Base-by-base conservation (phyloP, 768 basidiomycete genomes). In the Leucosporidium yakuticum region DNA sequence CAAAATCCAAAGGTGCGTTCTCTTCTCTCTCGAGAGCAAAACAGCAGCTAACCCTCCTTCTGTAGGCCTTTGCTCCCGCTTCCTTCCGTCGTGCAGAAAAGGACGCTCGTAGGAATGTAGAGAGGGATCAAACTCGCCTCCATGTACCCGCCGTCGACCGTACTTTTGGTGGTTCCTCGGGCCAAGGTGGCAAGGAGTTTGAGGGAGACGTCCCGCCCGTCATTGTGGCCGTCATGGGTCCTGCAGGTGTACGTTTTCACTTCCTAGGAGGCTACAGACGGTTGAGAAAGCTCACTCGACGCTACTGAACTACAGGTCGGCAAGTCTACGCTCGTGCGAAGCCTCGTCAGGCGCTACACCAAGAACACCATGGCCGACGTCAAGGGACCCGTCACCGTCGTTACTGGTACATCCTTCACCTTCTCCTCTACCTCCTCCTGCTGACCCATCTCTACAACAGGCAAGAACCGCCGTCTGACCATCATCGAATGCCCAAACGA, bases 401-500 rank as follows among this genome's bases (percentile, higher is more conserved):
- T 98, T 55, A 87, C 87, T 60, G 94, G 78, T 79, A 56, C 70
- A 2, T 9, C 17, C 6, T 44, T 2, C 17, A 17, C 5, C 4
- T 9, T 17, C 19, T 1, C 17, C 4, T 1, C 8, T 59, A 23
- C 20, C 20, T 1, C 27, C 6, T 23, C 1, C 2, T 23, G 29
- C 60, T 63, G 17, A 62, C 34, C 2, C 34, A 8, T 36, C 11
- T 58, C 8, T 29, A 17, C 32, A 15, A 67, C 67, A 78, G 77
- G 95, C 51, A 98, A 97, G 82, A 91, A 87, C 74, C 84, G 91
- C 59, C 82, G 96, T 20, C 81, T 98, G n/a, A 97, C 96, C 0
- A 92, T 98, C 77, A 84, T 99, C 60, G 96, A 98, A 79, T 98
- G 93, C 81, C 93, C 93, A 75, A 97, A 92, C 77, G 94, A 98